Evolutionary conservation across 176 grass and related monocot genomes (phyloP).

Genomic region (Hordeum marinum): DNA sequence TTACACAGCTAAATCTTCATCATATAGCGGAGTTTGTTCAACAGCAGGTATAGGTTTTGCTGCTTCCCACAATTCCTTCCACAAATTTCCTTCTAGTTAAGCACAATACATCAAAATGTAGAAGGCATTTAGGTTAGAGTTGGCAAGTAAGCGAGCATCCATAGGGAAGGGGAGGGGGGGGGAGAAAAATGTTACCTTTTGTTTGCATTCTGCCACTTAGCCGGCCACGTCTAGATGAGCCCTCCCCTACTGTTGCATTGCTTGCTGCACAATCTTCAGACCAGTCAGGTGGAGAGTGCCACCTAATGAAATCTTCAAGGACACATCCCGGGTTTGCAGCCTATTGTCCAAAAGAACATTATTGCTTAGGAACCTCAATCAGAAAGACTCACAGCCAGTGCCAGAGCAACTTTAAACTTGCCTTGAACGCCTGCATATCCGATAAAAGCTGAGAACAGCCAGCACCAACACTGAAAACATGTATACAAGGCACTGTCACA

Average conservation of each 20-base stretch:
- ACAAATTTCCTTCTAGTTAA: slow-evolving; percentile 76
- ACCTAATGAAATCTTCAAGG: slow-evolving; percentile 92
- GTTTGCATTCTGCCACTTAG: slow-evolving; percentile 93
- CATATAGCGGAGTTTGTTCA: slow-evolving; percentile 89
- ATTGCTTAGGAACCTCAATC: slow-evolving; percentile 25
- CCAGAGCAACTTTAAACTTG: slow-evolving; percentile 44
- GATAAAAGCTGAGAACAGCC: slow-evolving; percentile 98
- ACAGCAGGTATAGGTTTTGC: slow-evolving; percentile 86
- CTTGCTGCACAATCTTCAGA: slow-evolving; percentile 52
- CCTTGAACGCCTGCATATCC: slow-evolving; percentile 99
- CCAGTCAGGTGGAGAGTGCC: slow-evolving; percentile 98
- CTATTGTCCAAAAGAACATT: slow-evolving; percentile 30
- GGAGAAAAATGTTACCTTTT: slow-evolving; percentile 54
- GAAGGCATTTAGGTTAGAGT: background rate
- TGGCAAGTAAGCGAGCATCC: background rate
- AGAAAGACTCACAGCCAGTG: background rate
- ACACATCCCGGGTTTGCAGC: slow-evolving; percentile 98
- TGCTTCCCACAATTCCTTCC: slow-evolving; percentile 90
- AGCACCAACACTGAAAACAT: slow-evolving; percentile 76
- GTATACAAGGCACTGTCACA: slow-evolving; percentile 34
- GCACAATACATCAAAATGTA: slow-evolving; percentile 23
- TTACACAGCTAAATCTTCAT: slow-evolving; percentile 99
- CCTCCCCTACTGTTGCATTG: slow-evolving; percentile 48
- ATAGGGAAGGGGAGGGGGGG: background rate
- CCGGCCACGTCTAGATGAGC: slow-evolving; percentile 71